phyloP scores from a whole-genome alignment of 2,329 filamentous ascomycete genomes.

The Diaporthe velutina region DNA sequence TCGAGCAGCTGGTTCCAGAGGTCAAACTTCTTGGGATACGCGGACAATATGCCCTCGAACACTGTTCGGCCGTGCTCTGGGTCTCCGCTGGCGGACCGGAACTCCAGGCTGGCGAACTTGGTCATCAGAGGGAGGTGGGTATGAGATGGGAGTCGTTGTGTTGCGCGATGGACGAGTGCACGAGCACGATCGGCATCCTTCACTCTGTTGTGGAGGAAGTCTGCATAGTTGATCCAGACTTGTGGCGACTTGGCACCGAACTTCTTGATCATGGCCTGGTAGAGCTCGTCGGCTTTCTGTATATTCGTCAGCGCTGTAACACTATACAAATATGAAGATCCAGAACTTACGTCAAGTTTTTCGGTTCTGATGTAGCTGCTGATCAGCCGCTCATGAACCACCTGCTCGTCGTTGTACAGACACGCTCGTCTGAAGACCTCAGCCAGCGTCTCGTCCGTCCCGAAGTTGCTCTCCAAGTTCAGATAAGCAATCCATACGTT shows the following conservation, averaged over 20 bases:
- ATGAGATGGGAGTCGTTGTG: constrained; percentile 81
- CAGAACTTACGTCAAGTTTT: constrained; percentile 79
- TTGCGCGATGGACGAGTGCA: constrained; percentile 83
- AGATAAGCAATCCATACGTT: constrained; percentile 96
- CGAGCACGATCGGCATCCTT: constrained; percentile 80
- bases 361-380: constrained; percentile 96
- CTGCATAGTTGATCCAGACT: constrained; percentile 95
- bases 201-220: constrained; percentile 85
- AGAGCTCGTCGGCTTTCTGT: constrained; percentile 89
- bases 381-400: constrained; percentile 88
- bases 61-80: constrained; percentile 93
- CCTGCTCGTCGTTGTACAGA: constrained; percentile 91
- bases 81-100: constrained; percentile 84
- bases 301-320: constrained; percentile 19
- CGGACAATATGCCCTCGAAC: constrained; percentile 87
- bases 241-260: constrained; percentile 83
- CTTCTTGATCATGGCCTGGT: constrained; percentile 89
- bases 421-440: constrained; percentile 92
- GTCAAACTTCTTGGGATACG: constrained; percentile 90
- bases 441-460: constrained; percentile 84
- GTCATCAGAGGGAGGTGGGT: constrained; percentile 78
- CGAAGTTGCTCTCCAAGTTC: constrained; percentile 93
- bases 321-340: background rate
- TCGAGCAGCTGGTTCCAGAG: constrained; percentile 94
- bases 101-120: constrained; percentile 93